Percentiles rank a stretch among this genome's conserved stretches.
Conservation (phyloP, 371 early-diverging fungal genomes). For the Smittium culicis region DNA sequence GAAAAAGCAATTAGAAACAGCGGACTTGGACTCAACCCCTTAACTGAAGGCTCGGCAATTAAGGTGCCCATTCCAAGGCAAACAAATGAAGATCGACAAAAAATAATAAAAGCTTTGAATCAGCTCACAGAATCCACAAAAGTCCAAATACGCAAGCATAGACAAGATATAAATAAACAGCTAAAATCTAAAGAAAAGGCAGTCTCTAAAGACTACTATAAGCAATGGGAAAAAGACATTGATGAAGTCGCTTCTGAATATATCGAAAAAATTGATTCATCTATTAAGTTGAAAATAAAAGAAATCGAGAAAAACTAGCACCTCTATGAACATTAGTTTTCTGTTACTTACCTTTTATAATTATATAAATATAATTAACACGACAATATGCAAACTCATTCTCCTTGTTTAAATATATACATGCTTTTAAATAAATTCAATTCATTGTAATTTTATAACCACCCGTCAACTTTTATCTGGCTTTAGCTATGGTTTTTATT, state of each 20-base stretch:
- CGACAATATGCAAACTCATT: too few relatives aligned
- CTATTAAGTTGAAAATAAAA: neutral
- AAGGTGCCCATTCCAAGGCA: conserved; percentile 79
- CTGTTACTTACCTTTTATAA: neutral
- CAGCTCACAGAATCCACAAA: conserved; percentile 54
- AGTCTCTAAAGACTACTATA: conserved; percentile 44
- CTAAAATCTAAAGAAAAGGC: conserved; percentile 52
- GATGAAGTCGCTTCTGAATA: neutral
- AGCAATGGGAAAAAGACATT: conserved; percentile 46
- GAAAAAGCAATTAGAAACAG: conserved; percentile 74
- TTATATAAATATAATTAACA: too few relatives aligned
- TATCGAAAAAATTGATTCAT: neutral
- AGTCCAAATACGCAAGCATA: conserved; percentile 45
- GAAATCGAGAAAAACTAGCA: neutral
- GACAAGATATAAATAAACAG: conserved; percentile 60
- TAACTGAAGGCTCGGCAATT: conserved; percentile 50
- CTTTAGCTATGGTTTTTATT: too few relatives aligned
- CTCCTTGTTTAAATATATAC: too few relatives aligned
- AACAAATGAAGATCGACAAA: conserved; percentile 67
- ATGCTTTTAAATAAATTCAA: too few relatives aligned
- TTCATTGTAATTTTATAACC: too few relatives aligned
- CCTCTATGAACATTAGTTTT: neutral
- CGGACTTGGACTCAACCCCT: conserved; percentile 67
- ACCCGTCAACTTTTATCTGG: too few relatives aligned
- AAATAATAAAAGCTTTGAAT: conserved; percentile 50